Base-by-base conservation (phyloP, 1,284 basidiomycete genomes). In the Kwoniella shivajii region DNA sequence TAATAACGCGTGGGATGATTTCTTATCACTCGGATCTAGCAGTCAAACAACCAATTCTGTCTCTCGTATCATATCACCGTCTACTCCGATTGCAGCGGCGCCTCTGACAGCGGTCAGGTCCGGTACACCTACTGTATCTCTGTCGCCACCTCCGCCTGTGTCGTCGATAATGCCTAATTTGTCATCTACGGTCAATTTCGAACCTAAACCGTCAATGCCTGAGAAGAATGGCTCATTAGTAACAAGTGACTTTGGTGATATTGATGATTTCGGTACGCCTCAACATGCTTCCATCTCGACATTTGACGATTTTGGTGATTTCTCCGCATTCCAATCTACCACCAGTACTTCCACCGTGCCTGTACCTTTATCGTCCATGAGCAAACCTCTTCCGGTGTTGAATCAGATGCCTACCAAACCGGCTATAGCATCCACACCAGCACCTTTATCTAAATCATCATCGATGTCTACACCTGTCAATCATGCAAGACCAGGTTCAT, bases 231-330 rank as follows among this genome's bases (percentile, higher is more conserved):
- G n/a, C 36, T 24, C 51, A 29, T 11, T 14, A 6, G 27, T n/a
- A 4, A 16, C 24, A 16, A 37, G 16, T 16, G 57, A 43, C 27
- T 39, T 30, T 24, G 38, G 37, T 11, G 54, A 48, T 42, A 46
- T 48, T 20, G 48, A 54, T 29, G 54, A 63, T 39, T 54, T 54
- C 29, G 57, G 50, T 27, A 54, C 61, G 22, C 54, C 50, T 9
- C 51, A 56, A 46, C 54, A 47, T 33, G 39, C 54, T 1, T 44
- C 45, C 29, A 46, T 43, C 18, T 37, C 61, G 24, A 51, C 57
- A 24, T 64, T 63, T 31, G 61, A 65, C 46, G 66, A 67, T 43
- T 67, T 72, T 48, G 69, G 64, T 31, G 69, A 72, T 50, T 72
- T 72, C 46, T 55, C 62, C 24, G 54, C 50, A 2, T 68, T 70